Percentiles rank a stretch among this genome's conserved stretches.
These are phyloP conservation scores for Sporothrix brasiliensis DNA, from an alignment of 2,329 filamentous ascomycete species.

Conservation along the genomic window DNA sequence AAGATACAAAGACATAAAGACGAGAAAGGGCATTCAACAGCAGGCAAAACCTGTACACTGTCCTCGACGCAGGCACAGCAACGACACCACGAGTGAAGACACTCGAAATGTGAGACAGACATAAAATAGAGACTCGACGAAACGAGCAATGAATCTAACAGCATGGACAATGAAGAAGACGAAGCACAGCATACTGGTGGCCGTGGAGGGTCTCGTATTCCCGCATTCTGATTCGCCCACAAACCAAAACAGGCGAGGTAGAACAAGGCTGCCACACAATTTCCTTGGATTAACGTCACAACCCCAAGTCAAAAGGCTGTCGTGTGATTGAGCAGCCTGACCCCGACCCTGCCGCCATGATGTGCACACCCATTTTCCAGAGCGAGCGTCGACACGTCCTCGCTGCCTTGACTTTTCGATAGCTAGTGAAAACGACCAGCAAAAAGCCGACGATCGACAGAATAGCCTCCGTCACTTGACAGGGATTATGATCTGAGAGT, in stretches of 20 bases:
- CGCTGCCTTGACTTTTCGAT: not conserved
- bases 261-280: slow-evolving; percentile 17
- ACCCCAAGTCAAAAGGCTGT: slow-evolving; percentile 13
- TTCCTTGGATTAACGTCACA: not conserved
- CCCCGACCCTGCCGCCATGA: not conserved
- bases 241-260: no score
- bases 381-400: not conserved
- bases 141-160: not conserved
- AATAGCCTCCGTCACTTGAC: not conserved
- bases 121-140: slow-evolving; percentile 19
- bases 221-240: not conserved
- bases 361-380: not conserved
- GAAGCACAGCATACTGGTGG: no score
- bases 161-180: not conserved
- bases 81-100: not conserved
- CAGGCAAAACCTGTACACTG: not conserved
- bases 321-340: slow-evolving; percentile 26
- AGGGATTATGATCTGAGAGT: not conserved
- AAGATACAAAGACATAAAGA: no score
- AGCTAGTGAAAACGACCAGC: not conserved
- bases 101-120: slow-evolving; percentile 8
- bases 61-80: not conserved
- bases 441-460: not conserved
- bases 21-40: not conserved
- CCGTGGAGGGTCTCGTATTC: not conserved